Evolutionary conservation across 2,329 filamentous ascomycete species (phyloP).

Genomic region (Saccharata proteae): DNA sequence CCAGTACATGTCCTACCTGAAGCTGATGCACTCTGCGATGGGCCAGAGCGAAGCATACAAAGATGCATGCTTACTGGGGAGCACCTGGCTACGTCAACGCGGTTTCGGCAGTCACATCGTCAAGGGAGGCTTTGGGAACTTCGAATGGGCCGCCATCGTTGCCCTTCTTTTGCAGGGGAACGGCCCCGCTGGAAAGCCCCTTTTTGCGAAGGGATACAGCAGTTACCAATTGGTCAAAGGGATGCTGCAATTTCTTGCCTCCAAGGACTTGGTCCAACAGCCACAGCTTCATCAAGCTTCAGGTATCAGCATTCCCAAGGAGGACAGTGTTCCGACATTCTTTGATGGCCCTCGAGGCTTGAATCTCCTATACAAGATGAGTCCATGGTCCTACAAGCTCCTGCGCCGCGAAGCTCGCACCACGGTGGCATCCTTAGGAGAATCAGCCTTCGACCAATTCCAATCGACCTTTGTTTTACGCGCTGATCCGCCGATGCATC

Average conservation of each 20-base stretch:
- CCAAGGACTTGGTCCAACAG: slow-evolving; percentile 57
- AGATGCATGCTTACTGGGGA: slow-evolving; percentile 76
- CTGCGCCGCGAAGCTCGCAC: slow-evolving; percentile 63
- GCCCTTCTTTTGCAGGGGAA: slow-evolving; percentile 72
- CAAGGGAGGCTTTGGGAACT: slow-evolving; percentile 78
- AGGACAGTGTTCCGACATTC: slow-evolving; percentile 51
- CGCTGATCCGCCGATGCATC: slow-evolving; percentile 37
- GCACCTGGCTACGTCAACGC: slow-evolving; percentile 79
- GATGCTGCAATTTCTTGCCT: slow-evolving; percentile 72
- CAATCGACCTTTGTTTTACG: slow-evolving; percentile 67
- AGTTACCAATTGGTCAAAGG: slow-evolving; percentile 93
- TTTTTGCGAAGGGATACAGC: slow-evolving; percentile 70
- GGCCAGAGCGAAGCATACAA: slow-evolving; percentile 61
- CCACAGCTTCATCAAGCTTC: slow-evolving; percentile 42
- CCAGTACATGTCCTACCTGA: slow-evolving; percentile 61
- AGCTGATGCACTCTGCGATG: slow-evolving; percentile 57
- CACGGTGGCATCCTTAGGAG: slow-evolving; percentile 63
- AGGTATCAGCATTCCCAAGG: slow-evolving; percentile 22
- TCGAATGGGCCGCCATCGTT: slow-evolving; percentile 77
- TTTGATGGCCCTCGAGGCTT: slow-evolving; percentile 64
- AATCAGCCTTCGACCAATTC: slow-evolving; percentile 67
- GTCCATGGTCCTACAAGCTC: slow-evolving; percentile 63
- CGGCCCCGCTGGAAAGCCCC: slow-evolving; percentile 55
- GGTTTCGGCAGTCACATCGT: slow-evolving; percentile 61
- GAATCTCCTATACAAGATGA: slow-evolving; percentile 88